Evolutionary conservation across 2,329 filamentous ascomycete genomes (phyloP).

Genomic region (Penicillium sp.): DNA sequence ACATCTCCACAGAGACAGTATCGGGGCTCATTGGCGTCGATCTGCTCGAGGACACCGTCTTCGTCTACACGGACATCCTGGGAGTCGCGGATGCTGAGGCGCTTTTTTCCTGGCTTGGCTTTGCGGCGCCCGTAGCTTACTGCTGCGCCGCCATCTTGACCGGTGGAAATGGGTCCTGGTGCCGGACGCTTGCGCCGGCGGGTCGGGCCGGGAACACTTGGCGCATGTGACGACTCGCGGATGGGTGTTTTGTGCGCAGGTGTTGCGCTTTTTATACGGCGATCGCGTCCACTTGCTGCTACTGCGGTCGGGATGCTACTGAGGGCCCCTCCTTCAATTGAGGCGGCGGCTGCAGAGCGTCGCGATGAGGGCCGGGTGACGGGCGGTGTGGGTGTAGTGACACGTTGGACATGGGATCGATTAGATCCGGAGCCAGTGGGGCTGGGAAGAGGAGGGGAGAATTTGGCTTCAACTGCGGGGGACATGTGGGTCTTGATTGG

Average conservation of each 20-base stretch:
- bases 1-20: conserved; percentile 65
- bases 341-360: conserved; percentile 28
- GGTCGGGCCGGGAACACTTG: conserved; percentile 30
- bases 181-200: conserved; percentile 58
- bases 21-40: conserved; percentile 61
- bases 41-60: conserved; percentile 48
- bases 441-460: conserved; percentile 24
- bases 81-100: conserved; percentile 38
- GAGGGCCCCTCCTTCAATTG: conserved; percentile 25
- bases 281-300: conserved; percentile 29
- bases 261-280: conserved; percentile 43
- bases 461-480: conserved; percentile 18
- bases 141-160: conserved; percentile 59
- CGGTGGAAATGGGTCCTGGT: conserved; percentile 57
- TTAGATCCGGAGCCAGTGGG: conserved; percentile 25
- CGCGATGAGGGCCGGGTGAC: conserved; percentile 35
- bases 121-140: conserved; percentile 61
- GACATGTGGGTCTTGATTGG: conserved; percentile 15
- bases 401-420: conserved; percentile 17
- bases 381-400: conserved; percentile 32
- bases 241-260: conserved; percentile 40
- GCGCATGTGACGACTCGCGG: conserved; percentile 42
- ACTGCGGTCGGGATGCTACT: conserved; percentile 11
- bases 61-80: conserved; percentile 47
- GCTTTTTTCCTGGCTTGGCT: conserved; percentile 49